These are phyloP conservation scores for Senecio squalidus DNA, from an alignment of 140 eudicot genomes.

Conservation along the genomic window DNA sequence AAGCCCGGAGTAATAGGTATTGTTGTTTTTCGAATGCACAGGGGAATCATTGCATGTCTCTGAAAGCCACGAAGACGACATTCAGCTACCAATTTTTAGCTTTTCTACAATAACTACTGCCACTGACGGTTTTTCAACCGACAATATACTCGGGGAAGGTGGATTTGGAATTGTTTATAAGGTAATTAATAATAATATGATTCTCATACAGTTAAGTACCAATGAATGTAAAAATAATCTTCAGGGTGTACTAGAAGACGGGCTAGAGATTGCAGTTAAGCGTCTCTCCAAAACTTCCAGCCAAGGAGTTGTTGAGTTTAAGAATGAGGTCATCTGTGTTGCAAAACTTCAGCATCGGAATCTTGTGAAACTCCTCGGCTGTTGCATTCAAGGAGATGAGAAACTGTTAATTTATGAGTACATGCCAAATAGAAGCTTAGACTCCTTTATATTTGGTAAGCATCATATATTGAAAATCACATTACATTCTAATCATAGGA, in stretches of 20 bases:
- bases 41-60: background rate
- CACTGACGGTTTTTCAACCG: background rate
- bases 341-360: conserved; percentile 29
- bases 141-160: background rate
- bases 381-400: conserved; percentile 24
- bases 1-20: background rate
- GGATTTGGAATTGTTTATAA: conserved; percentile 1
- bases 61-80: background rate
- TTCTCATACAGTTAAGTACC: too few species aligned
- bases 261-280: conserved; percentile 31
- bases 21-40: background rate
- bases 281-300: conserved; percentile 25
- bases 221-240: too few species aligned
- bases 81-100: background rate
- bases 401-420: conserved; percentile 15
- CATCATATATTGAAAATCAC: background rate
- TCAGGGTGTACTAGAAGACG: conserved; percentile 30
- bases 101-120: background rate
- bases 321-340: conserved; percentile 26
- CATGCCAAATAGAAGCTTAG: conserved; percentile 29
- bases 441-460: conserved; percentile 20
- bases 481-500: background rate
- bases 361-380: conserved; percentile 25
- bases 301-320: conserved; percentile 30
- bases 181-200: background rate